Conservation (phyloP, 495 filamentous ascomycete species). For the Immersiella caudata region DNA sequence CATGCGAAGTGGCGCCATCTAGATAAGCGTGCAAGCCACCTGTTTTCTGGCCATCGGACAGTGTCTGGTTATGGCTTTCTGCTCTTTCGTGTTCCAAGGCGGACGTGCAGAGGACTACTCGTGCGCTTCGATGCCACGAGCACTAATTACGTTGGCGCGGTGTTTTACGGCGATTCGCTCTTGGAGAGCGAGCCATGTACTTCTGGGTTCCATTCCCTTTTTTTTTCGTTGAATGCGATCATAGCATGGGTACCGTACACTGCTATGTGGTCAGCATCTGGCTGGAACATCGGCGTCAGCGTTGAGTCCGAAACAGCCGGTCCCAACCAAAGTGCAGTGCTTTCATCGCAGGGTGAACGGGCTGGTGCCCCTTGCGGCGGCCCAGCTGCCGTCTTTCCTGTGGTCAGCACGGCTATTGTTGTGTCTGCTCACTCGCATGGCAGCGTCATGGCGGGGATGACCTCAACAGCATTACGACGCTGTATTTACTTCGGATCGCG, state of each 20-base stretch:
- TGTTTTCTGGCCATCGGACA: neutral
- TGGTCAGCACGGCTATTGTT: neutral
- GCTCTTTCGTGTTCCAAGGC: neutral
- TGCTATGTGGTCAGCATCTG: neutral
- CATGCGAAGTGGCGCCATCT: neutral
- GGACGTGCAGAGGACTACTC: neutral
- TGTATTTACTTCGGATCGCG: neutral
- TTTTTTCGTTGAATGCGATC: neutral
- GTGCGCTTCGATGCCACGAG: neutral
- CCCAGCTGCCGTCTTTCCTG: neutral
- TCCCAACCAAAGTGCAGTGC: neutral
- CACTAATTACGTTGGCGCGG: neutral
- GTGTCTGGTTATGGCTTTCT: neutral
- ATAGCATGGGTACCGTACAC: slow-evolving; percentile 16
- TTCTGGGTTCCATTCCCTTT: neutral
- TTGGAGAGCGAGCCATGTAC: neutral
- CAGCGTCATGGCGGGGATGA: neutral
- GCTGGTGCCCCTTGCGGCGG: neutral
- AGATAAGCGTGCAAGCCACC: neutral
- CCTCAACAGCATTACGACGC: neutral
- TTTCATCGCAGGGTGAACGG: neutral
- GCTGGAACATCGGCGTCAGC: slow-evolving; percentile 13
- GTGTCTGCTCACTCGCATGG: neutral
- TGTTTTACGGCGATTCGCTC: neutral
- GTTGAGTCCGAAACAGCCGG: slow-evolving; percentile 16